Evolutionary conservation across 1,139 yeast genomes (phyloP).

Genomic region (Taiozyma sp.): DNA sequence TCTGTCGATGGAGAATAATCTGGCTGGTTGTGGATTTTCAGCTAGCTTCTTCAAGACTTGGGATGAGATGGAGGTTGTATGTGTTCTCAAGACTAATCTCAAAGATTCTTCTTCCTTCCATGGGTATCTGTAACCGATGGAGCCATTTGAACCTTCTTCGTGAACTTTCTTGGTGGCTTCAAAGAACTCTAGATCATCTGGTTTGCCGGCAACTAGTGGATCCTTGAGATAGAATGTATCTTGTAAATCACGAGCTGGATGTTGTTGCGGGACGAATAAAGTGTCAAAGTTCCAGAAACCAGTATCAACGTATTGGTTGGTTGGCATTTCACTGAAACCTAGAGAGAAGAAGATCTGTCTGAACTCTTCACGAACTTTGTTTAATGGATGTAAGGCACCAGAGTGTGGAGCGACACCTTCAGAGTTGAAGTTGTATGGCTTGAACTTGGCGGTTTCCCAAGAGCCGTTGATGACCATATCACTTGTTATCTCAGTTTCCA

Average conservation of each 20-base stretch:
- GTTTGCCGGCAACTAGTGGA: constrained; percentile 73
- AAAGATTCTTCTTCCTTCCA: constrained; percentile 92
- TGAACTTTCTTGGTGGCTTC: constrained; percentile 78
- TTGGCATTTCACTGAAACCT: constrained; percentile 99
- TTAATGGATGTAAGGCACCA: constrained; percentile 95
- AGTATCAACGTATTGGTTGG: constrained; percentile 94
- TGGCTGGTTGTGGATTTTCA: constrained; percentile 80
- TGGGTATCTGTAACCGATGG: constrained; percentile 97
- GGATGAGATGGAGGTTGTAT: constrained; percentile 92
- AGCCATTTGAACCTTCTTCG: constrained; percentile 85
- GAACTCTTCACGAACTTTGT: constrained; percentile 95
- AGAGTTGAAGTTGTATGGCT: constrained; percentile 93
- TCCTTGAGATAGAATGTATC: constrained; percentile 97
- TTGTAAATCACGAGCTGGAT: constrained; percentile 98
- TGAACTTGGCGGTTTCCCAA: constrained; percentile 83
- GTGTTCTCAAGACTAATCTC: constrained; percentile 92
- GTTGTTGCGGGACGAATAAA: constrained; percentile 96
- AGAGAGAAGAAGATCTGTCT: constrained; percentile 94
- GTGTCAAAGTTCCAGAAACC: constrained; percentile 99
- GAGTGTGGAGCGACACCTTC: constrained; percentile 84
- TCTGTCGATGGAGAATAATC: constrained; percentile 94
- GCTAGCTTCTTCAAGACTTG: constrained; percentile 85
- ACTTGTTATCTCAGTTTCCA: constrained; percentile 90
- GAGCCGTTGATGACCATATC: constrained; percentile 81
- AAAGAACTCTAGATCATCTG: constrained; percentile 75